These are phyloP conservation scores for Komagataella phaffii DNA, from an alignment of 805 yeast genomes.

Conservation along the genomic window DNA sequence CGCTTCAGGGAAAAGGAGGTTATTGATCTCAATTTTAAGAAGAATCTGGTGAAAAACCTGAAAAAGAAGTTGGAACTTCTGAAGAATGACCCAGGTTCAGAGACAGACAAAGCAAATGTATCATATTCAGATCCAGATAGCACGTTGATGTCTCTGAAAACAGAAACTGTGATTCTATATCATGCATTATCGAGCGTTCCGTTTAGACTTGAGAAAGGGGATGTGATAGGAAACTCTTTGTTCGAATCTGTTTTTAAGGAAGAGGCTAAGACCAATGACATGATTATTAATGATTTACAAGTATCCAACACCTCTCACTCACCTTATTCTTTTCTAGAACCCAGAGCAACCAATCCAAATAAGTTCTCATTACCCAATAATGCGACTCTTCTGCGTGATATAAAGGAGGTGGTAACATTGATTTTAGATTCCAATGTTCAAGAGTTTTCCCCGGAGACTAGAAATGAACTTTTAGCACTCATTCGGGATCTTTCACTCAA, in stretches of 20 bases:
- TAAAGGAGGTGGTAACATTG: neutral
- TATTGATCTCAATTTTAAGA: neutral
- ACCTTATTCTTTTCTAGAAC: neutral
- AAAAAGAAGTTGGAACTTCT: neutral
- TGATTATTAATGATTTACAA: neutral
- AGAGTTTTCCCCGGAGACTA: neutral
- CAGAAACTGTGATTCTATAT: slow-evolving; percentile 2
- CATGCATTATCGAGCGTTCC: neutral
- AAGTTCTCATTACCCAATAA: neutral
- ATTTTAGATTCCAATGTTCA: neutral
- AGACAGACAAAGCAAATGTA: neutral
- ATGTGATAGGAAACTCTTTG: neutral
- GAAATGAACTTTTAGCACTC: neutral
- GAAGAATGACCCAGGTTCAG: neutral
- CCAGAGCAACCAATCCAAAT: neutral
- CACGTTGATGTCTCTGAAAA: neutral
- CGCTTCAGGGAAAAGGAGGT: neutral
- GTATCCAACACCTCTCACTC: neutral
- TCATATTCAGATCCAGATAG: neutral
- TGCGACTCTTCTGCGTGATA: neutral
- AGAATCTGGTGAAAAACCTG: neutral
- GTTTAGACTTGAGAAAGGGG: neutral
- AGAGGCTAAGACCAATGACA: neutral
- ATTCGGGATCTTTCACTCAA: neutral
- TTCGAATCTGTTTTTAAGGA: neutral